phyloP scores from a whole-genome alignment of 2,329 filamentous ascomycete genomes.

The Aspergillus sp. region DNA sequence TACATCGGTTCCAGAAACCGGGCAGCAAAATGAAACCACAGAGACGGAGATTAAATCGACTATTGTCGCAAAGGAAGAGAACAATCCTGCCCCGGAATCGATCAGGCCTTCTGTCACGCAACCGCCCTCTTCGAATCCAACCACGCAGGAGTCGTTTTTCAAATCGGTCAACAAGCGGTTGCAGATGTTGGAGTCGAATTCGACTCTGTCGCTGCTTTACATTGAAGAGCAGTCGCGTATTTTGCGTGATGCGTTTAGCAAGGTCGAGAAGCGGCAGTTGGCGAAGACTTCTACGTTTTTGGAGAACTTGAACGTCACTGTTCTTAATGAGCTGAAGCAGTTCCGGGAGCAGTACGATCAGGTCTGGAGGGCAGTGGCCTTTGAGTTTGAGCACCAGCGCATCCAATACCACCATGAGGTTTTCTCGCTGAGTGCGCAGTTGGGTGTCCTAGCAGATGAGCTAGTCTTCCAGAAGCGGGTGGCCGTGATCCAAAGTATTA shows the following conservation, averaged over 20 bases:
- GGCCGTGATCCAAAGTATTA: conserved; percentile 83
- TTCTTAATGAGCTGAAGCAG: conserved; percentile 71
- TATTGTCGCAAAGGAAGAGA: conserved; percentile 26
- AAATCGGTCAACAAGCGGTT: conserved; percentile 92
- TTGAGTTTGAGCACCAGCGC: conserved; percentile 83
- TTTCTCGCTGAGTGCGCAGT: conserved; percentile 70
- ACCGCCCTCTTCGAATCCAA: conserved; percentile 59
- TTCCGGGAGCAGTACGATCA: conserved; percentile 88
- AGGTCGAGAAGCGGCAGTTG: conserved; percentile 82
- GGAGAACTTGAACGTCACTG: conserved; percentile 78
- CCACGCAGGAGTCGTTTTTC: conserved; percentile 96
- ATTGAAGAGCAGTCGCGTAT: conserved; percentile 94
- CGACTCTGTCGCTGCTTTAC: conserved; percentile 87
- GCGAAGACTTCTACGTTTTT: conserved; percentile 79
- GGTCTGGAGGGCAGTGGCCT: conserved; percentile 91
- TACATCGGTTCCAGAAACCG: conserved; percentile 11
- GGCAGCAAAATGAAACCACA: conserved; percentile 16
- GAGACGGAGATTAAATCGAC: conserved; percentile 18
- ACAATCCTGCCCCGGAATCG: conserved; percentile 24
- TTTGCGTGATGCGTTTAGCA: conserved; percentile 77
- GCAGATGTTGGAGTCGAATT: conserved; percentile 85
- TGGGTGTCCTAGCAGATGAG: conserved; percentile 91
- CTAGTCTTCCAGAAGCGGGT: conserved; percentile 80
- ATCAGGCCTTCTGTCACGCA: conserved; percentile 39
- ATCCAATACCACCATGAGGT: conserved; percentile 81